These are phyloP conservation scores for Mortierella claussenii DNA, from an alignment of 192 early-diverging fungal genomes.

Conservation along the genomic window DNA sequence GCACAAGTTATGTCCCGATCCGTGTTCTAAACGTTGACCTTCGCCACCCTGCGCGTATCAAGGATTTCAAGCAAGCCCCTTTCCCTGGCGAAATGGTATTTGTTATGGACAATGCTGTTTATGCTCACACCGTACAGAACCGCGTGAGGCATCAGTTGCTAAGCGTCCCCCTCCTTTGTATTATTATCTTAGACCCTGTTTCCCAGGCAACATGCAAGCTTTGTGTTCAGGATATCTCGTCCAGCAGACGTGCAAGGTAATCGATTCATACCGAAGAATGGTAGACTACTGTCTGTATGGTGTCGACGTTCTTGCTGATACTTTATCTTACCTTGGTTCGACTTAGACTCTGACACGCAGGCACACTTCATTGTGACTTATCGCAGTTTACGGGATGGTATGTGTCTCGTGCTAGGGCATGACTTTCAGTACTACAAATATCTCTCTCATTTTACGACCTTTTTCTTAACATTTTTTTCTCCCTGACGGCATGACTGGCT, in stretches of 20 bases:
- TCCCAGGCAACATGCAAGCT: conserved; percentile 63
- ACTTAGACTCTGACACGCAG: conserved; percentile 29
- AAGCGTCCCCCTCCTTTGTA: too few species aligned
- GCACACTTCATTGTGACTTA: conserved; percentile 65
- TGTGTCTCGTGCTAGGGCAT: neutral
- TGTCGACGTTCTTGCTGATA: neutral
- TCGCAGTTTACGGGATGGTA: conserved; percentile 61
- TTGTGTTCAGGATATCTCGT: conserved; percentile 65
- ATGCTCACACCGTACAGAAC: too few species aligned
- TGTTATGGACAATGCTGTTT: neutral
- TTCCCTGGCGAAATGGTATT: conserved; percentile 54
- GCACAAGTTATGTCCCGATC: conserved; percentile 61
- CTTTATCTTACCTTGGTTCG: too few species aligned
- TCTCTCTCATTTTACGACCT: neutral
- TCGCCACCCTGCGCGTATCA: conserved; percentile 29
- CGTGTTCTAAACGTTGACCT: conserved; percentile 60
- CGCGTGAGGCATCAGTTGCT: too few species aligned
- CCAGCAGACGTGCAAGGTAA: conserved; percentile 50
- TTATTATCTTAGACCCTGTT: conserved; percentile 69
- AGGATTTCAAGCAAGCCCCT: conserved; percentile 35
- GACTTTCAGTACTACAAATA: neutral
- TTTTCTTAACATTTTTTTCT: too few species aligned
- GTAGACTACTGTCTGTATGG: neutral
- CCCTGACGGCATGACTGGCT: too few species aligned
- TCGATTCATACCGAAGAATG: neutral